Evolutionary conservation across 2,329 filamentous ascomycete species (phyloP), one percentile per base, ranked within the genome.

Genomic region (Alternaria sp.): DNA sequence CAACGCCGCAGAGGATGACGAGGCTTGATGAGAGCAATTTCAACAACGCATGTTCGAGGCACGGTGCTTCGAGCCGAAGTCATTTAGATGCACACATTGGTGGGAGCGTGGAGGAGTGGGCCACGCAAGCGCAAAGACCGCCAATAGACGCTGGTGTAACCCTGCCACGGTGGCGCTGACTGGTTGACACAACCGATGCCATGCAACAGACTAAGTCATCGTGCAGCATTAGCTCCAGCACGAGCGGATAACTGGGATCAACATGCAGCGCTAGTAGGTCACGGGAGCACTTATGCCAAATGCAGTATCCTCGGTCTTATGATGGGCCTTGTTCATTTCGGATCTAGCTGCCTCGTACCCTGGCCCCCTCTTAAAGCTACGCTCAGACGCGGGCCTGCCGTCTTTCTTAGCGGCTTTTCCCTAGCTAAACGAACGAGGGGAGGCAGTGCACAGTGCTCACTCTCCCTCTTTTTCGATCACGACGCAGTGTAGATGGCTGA

Each of bases 141-240:
- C 75, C 75, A 76, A 75, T 77, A 62, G 69, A 64, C 61, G 64
- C 58, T 62, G 66, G 58, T 61, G 57, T 54, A 57, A 66, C 54
- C 50, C 69, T 63, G 70, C 56, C 56, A 57, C 50, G 59, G 50
- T 62, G 60, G 56, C 57, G 60, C 65, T 63, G 61, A 71, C 52
- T 69, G 69, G 69, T 30, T 55, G 46, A 60, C 59, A 45, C 57
- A 66, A 71, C 67, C 70, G 69, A 70, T 52, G 52, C 45, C 64
- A 56, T 54, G 46, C 54, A 57, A 56, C 56, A 60, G 46, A 44
- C 59, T 47, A 59, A 62, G 51, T 61, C 65, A 59, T 54, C 61
- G 52, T 72, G 67, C 68, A 67, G 36, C 15, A 40, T 40, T 40
- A 40, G 36, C 36, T 40, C 36, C 36, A 40, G 36, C 36, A 40